Evolutionary conservation across 345 rosid genomes (phyloP).

Genomic region (Nasturtium officinale): DNA sequence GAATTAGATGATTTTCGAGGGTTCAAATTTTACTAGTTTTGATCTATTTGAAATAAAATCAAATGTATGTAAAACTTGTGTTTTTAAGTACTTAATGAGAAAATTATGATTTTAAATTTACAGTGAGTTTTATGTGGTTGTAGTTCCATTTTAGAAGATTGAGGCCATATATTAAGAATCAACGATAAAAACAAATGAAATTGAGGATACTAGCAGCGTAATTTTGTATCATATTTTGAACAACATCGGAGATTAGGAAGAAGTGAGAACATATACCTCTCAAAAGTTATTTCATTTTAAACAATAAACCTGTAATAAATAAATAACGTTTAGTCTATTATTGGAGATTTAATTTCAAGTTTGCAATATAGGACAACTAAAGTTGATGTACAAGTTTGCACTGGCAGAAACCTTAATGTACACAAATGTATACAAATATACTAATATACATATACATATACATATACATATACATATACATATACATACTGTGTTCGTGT

Average conservation of each 20-base stretch:
- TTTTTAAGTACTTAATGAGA: neutral
- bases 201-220: neutral
- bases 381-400: slow-evolving; percentile 32
- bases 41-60: slow-evolving; percentile 26
- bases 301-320: slow-evolving; percentile 11
- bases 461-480: slow-evolving; percentile 15
- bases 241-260: slow-evolving; percentile 23
- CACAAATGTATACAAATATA: neutral
- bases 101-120: neutral
- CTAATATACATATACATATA: slow-evolving; percentile 1
- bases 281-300: neutral
- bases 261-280: slow-evolving; percentile 4
- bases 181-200: slow-evolving; percentile 11
- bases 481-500: slow-evolving; percentile 19
- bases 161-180: slow-evolving; percentile 17
- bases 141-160: slow-evolving; percentile 18
- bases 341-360: slow-evolving; percentile 14
- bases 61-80: slow-evolving; percentile 28
- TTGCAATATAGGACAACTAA: slow-evolving; percentile 31
- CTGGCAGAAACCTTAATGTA: neutral
- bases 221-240: neutral
- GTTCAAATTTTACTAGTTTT: slow-evolving; percentile 36
- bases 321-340: slow-evolving; percentile 14
- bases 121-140: slow-evolving; percentile 10
- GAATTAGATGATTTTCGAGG: slow-evolving; percentile 23